Evolutionary conservation across 2,329 filamentous ascomycete genomes (phyloP), one percentile per base, ranked within the genome.

Genomic region (Sporothrix mexicana): DNA sequence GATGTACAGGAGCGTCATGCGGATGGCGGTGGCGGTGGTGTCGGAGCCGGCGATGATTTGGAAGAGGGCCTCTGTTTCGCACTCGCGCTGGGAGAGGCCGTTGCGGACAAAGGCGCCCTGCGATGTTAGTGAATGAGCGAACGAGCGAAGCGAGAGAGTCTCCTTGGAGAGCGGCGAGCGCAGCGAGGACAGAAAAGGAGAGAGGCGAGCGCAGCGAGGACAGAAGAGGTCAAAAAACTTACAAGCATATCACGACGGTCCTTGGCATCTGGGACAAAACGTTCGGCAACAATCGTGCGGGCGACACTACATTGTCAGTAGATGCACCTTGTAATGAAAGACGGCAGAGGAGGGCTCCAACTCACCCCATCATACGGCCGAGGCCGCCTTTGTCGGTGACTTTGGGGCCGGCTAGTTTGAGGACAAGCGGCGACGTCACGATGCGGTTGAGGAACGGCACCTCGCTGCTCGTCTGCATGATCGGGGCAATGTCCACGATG

Each of bases 31-130:
- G 41, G 79, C 77, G 1, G 79, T 78, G n/a, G 79, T 80, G 71
- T 80, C 79, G 20, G 76, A 77, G 12, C 79, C 79, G 47, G 78
- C 79, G 15, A 79, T 68, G 76, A 83, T 81, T 73, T 83, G 80
- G 74, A 82, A 78, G 3, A 84, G 78, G 2, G 82, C 79, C 76
- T 84, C 84, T 59, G 87, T 86, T 61, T 86, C 81, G 69, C 80
- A 80, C 62, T 84, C 80, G 45, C 77, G 74, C 70, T 80, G 80
- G 12, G 77, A 80, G 36, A 85, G 75, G 3, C 83, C 83, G 59
- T 83, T 80, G 3, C 79, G 77, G 7, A 84, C 78, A 73, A 84
- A 84, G 0, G 82, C 83, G 5, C 82, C 82, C 64, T 67, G 41
- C 15, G 13, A n/a, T 8, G 25, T 55, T 78, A 77, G 8, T 76